Evolutionary conservation across 2,329 filamentous ascomycete species (phyloP), one percentile per base, ranked within the genome.

Genomic region (Rhytidhysteron rufulum): DNA sequence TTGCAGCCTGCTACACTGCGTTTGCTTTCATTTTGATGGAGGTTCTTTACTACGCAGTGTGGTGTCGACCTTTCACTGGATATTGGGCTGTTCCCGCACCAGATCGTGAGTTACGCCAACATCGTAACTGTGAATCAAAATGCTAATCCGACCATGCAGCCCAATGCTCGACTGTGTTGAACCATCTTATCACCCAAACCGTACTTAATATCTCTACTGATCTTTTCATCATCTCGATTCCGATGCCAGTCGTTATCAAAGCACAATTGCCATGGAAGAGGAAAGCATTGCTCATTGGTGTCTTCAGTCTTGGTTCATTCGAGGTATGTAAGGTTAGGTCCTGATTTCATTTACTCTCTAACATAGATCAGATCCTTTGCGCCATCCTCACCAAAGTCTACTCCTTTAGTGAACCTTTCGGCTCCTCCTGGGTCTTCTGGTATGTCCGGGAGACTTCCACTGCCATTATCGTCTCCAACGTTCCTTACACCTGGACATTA

Each of bases 301-400:
- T 83, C 21, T 82, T 83, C 55, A 66, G 71, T 2, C 65, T 83
- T 2, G 80, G 80, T 22, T 49, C 53, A 4, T 67, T 67, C 38
- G 60, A 55, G 13, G 53, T 60, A 44, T 31, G 19, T 21, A 11
- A 22, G 30, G 16, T 40, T n/a, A 3, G 18, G 13, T 20, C 4
- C 4, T 15, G 17, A 11, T 22, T n/a, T n/a, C 5, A 19, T 25
- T 22, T 21, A 15, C 17, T 6, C 13, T 21, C n/a, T 20, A n/a
- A n/a, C n/a, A n/a, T n/a, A n/a, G n/a, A 19, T 3, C 17, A 58
- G 51, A 78, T 83, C 37, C 61, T 82, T 11, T 74, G 75, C 15
- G 76, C 78, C 9, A 70, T 76, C 5, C 63, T 83, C 13, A 82
- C 80, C 62, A 80, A 81, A 44, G 78, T 79, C 52, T 80, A 80